phyloP scores from a whole-genome alignment of 108 stramenopile genomes.

The Nannochloropsis oceanica region DNA sequence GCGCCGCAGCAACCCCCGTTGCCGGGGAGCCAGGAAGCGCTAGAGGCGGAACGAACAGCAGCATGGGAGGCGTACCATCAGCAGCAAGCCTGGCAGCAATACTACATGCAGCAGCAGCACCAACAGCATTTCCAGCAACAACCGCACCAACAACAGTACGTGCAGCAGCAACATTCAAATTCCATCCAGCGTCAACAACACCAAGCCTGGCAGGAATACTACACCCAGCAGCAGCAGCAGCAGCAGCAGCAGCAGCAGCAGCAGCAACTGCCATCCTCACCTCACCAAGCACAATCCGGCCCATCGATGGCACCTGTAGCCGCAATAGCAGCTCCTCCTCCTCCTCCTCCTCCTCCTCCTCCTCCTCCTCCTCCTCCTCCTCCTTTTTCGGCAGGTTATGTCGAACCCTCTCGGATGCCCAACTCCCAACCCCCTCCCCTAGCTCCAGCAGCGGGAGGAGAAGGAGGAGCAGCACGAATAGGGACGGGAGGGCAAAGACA shows the following conservation, averaged over 20 bases:
- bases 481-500: no score
- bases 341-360: background rate
- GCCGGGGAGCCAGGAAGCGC: background rate
- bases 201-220: background rate
- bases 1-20: background rate
- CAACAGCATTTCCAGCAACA: background rate
- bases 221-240: background rate
- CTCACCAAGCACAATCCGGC: no score
- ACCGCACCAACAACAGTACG: background rate
- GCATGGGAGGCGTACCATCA: background rate
- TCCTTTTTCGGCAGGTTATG: background rate
- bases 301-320: no score
- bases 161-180: background rate
- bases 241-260: background rate
- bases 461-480: background rate
- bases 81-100: background rate
- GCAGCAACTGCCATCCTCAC: background rate
- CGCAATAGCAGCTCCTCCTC: no score
- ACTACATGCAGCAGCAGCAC: background rate
- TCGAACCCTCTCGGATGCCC: background rate
- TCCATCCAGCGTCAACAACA: background rate
- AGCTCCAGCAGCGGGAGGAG: background rate
- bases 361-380: background rate
- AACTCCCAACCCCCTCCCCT: background rate
- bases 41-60: background rate